A percentile compares a stretch with the other conserved stretches of the same genome.
phyloP scores from a whole-genome alignment of 176 grass and related monocot genomes.

The Musa schizocarpa region DNA sequence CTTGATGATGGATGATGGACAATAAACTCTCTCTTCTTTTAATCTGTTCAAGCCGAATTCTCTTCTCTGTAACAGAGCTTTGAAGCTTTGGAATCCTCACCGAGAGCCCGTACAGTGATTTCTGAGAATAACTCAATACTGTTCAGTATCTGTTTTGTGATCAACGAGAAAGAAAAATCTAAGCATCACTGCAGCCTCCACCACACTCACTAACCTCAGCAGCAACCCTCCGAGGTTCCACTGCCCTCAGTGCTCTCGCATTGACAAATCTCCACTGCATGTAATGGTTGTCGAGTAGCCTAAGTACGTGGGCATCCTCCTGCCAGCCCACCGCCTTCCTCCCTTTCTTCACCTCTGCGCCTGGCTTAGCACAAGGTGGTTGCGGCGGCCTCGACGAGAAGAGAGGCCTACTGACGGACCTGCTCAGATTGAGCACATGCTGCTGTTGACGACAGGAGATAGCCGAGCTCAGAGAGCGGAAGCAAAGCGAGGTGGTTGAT shows the following conservation, averaged over 20 bases:
- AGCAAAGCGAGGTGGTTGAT: constrained; percentile 51
- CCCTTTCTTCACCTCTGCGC: constrained; percentile 37
- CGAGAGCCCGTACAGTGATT: constrained; percentile 41
- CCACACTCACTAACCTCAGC: constrained; percentile 37
- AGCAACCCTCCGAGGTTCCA: constrained; percentile 30
- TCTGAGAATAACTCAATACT: constrained; percentile 23
- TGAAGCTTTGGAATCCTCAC: constrained; percentile 22
- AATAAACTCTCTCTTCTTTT: constrained; percentile 34
- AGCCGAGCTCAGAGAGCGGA: constrained; percentile 61
- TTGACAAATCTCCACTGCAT: constrained; percentile 64
- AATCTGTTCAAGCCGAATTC: constrained; percentile 30
- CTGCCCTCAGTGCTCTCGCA: constrained; percentile 27
- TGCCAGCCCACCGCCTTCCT: constrained; percentile 42
- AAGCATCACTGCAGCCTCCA: too few relatives aligned
- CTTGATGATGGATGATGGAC: constrained; percentile 44
- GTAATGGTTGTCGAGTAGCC: constrained; percentile 54
- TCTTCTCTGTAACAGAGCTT: constrained; percentile 46
- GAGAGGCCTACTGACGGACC: constrained; percentile 12
- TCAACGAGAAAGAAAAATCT: background rate
- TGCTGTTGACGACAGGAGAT: constrained; percentile 31
- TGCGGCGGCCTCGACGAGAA: constrained; percentile 43
- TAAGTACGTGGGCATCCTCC: constrained; percentile 57
- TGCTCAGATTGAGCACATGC: constrained; percentile 10
- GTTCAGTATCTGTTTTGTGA: background rate
- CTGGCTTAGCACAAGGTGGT: constrained; percentile 31